Evolutionary conservation across 2,329 filamentous ascomycete genomes (phyloP), one percentile per base, ranked within the genome.

Genomic region (Stemphylium lycopersici): DNA sequence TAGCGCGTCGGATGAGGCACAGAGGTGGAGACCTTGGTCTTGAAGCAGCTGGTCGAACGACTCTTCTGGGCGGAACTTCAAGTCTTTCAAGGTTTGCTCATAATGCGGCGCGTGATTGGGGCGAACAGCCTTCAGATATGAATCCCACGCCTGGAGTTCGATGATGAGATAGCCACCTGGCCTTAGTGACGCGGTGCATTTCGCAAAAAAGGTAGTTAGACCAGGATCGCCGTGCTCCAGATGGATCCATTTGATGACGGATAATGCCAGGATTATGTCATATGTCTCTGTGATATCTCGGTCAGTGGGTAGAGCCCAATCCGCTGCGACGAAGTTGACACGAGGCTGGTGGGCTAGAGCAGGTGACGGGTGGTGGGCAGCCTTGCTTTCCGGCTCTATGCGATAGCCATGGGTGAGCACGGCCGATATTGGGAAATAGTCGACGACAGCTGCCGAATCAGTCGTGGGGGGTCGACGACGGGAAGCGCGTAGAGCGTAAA

Each of bases 191-290:
- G 59, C 48, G 13, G 62, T 55, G 61, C 71, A 76, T 43, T 72
- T 72, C 38, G 44, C 58, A 49, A 76, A 75, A 55, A 76, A 75
- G 6, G 26, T 48, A 29, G 59, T 34, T 55, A 76, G 52, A 32
- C 72, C 72, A 38, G 63, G 55, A 49, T 76, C 73, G n/a, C 65
- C 58, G 52, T 74, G 71, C 55, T 72, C 66, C 26, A 75, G 65
- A 52, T 75, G 74, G 41, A 76, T 72, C 73, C 73, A 76, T 59
- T 76, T 75, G 55, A 75, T 69, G 50, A 76, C 72, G 49, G 71
- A 75, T 59, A 76, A 63, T 18, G 71, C 73, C 58, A 76, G 68
- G 65, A 76, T 73, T 37, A 72, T 64, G 52, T 75, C 59, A 61
- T 70, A 75, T 54, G 67, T 62, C 29, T 63, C 68, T 34, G 61